These are phyloP conservation scores for Chrysanthemum lavandulifolium DNA, from an alignment of 129 eudicot genomes.

Conservation along the genomic window DNA sequence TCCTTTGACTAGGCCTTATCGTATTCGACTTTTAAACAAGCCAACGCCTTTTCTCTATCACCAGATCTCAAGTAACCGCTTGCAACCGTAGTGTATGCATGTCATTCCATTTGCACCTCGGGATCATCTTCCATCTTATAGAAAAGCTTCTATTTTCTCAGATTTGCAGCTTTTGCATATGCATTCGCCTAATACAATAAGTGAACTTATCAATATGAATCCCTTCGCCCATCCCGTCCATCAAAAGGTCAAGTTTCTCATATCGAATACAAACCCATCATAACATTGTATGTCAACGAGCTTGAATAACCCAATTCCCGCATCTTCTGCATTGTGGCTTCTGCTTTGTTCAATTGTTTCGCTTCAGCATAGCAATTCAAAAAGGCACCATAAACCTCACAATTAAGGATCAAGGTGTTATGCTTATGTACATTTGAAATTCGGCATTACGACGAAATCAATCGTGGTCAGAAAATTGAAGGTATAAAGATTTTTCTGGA, in stretches of 20 bases:
- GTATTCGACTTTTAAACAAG: conserved; percentile 40
- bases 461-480: too few relatives aligned
- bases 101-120: conserved; percentile 36
- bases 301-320: conserved; percentile 33
- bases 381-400: conserved; percentile 47
- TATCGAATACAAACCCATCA: conserved; percentile 49
- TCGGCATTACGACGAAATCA: too few relatives aligned
- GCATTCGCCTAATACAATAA: conserved; percentile 39
- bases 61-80: conserved; percentile 49
- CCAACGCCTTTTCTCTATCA: conserved; percentile 34
- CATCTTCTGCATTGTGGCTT: conserved; percentile 47
- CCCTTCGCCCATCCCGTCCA: conserved; percentile 52
- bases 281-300: conserved; percentile 47
- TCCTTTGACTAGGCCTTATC: conserved; percentile 25
- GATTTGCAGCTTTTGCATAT: conserved; percentile 29
- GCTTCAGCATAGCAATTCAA: conserved; percentile 41
- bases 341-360: conserved; percentile 48
- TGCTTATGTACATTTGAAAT: too few relatives aligned
- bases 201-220: conserved; percentile 36
- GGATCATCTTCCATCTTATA: conserved; percentile 52
- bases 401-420: too few relatives aligned
- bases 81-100: conserved; percentile 39
- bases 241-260: conserved; percentile 36
- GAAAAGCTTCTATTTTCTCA: conserved; percentile 46
- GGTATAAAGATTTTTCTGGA: too few relatives aligned